Evolutionary conservation across 176 grass and related monocot species (phyloP), one percentile per base, ranked within the genome.

Genomic region (Oryza rufipogon): DNA sequence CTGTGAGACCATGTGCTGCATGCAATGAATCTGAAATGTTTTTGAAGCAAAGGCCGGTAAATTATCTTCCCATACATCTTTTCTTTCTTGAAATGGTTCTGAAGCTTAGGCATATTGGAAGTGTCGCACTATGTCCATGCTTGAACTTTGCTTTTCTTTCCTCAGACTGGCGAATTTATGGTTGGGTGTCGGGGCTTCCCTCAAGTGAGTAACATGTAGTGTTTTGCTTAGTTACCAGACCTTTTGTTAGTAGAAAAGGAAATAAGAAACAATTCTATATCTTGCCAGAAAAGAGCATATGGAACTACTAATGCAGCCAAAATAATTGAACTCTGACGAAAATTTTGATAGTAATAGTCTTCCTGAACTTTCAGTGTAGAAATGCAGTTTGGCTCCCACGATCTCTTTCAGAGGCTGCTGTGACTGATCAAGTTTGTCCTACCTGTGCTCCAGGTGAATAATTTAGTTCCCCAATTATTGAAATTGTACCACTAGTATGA

Each of bases 301-400:
- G 17, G 20, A 52, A 14, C 11, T 41, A 52, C 26, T 58, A 2
- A 25, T 14, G 52, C 26, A 61, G 28, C 28, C 28, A 28, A 28
- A 28, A 28, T 28, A 28, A 30, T 70, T 75, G 36, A 87, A 61
- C 13, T 74, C 69, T 4, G 17, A 19, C 49, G 16, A 73, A 42
- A 39, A 64, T 66, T 49, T 52, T 78, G 65, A 2, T 83, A 54
- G 30, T 81, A 60, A 60, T 77, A 51, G n/a, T 58, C 19, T 45
- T 68, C 39, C 66, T 85, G 20, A 90, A 74, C 81, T 90, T 86
- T 65, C 91, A 93, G 96, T 98, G 96, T 90, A 88, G 91, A 78
- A 98, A 90, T 60, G 96, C 92, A 45, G 92, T 95, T 75, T 98
- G 96, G 96, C 96, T 98, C 51, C 96, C 96, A 30, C 89, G 91